Evolutionary conservation across 2,329 filamentous ascomycete species (phyloP), one percentile per base, ranked within the genome.

Genomic region (Immersiporthe knoxdaviesiana): DNA sequence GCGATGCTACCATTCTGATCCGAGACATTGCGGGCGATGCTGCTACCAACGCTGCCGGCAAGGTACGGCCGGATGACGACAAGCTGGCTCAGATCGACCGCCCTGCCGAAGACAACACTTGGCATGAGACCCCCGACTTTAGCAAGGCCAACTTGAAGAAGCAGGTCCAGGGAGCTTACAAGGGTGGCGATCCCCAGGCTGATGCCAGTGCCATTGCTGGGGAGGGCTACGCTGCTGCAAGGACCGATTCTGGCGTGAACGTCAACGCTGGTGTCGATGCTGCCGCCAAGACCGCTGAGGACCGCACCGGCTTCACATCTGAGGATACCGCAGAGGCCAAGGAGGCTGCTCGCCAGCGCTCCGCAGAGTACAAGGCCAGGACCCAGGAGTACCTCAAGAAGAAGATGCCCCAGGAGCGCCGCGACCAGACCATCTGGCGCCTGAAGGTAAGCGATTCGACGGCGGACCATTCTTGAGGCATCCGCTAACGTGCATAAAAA

Each of bases 11-110:
- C 35, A 84, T 95, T 47, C 86, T 99, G 12, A 79, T 97, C 54
- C 92, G 94, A 47, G 95, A 98, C 76, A 96, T 99, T 77, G 93
- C 92, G 70, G 93, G 94, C 65, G 96, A 99, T 80, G 93, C 92
- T 35, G 94, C 96, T 14, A 86, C 87, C 72, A 95, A 92, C 76
- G 91, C 91, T 8, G 93, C 94, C 68, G 84, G 84, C 75, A 88
- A 84, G 74, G 86, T 97, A 64, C 91, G 91, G 65, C 96, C 96
- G 2, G 88, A 87, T 1, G 88, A 97, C 68, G 92, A 97, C 0
- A 84, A 91, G 71, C 85, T 98, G 27, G 78, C 83, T 11, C 90
- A 94, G 75, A 89, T 98, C 44, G 95, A 98, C 74, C 78, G 84
- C n/a, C 89, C 96, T 1, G 96, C 96, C 2, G 88, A 92, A 24